phyloP scores from a whole-genome alignment of 768 basidiomycete species.

The Coprinopsis marcescibilis region DNA sequence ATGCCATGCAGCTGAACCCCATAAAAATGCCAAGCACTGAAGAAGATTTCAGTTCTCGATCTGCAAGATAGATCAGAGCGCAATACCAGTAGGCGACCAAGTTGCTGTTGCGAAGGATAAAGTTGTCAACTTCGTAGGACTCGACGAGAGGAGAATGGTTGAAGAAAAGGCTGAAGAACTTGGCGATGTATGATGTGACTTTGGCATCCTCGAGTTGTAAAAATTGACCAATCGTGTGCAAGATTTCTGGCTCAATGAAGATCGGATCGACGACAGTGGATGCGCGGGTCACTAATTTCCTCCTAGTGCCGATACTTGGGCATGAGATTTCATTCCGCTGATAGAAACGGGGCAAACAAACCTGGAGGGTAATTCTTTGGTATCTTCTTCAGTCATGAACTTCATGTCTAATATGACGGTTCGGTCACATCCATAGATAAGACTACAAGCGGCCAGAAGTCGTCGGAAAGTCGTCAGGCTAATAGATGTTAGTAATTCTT shows the following conservation, averaged over 20 bases:
- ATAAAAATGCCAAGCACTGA: constrained; percentile 66
- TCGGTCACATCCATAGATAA: constrained; percentile 64
- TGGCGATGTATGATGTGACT: constrained; percentile 47
- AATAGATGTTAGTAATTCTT: background rate
- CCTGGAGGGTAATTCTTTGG: constrained; percentile 52
- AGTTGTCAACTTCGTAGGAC: constrained; percentile 66
- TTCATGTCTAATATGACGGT: constrained; percentile 36
- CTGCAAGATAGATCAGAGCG: background rate
- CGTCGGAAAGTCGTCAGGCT: constrained; percentile 51
- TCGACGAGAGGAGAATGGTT: constrained; percentile 57
- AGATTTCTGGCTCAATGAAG: constrained; percentile 51
- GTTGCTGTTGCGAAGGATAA: constrained; percentile 57
- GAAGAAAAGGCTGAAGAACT: constrained; percentile 58
- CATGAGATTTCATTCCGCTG: constrained; percentile 1
- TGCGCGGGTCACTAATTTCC: constrained; percentile 39
- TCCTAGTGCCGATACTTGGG: constrained; percentile 26
- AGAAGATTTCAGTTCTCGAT: constrained; percentile 3
- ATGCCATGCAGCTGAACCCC: constrained; percentile 53
- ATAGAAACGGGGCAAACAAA: constrained; percentile 22
- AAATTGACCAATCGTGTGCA: constrained; percentile 48
- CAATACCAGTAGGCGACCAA: constrained; percentile 56
- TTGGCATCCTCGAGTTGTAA: constrained; percentile 43
- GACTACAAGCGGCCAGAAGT: constrained; percentile 55
- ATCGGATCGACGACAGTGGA: constrained; percentile 49
- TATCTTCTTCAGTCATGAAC: constrained; percentile 44